These are phyloP conservation scores for Barnettozyma wickerhamii DNA, from an alignment of 805 yeast genomes.

Conservation along the genomic window DNA sequence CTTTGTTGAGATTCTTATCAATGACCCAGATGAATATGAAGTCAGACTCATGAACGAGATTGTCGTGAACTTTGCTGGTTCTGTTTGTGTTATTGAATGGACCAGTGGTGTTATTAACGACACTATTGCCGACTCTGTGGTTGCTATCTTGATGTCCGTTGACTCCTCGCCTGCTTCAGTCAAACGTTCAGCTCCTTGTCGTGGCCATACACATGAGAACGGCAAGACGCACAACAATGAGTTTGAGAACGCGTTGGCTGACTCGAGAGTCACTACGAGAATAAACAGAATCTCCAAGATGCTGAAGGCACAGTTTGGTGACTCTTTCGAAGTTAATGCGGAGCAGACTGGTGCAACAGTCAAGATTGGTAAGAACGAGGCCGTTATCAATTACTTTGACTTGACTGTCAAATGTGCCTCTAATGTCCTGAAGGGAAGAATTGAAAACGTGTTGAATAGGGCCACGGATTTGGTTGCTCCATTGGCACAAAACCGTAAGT, in stretches of 20 bases:
- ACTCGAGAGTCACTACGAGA: conserved; percentile 34
- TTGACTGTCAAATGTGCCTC: conserved; percentile 71
- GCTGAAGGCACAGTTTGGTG: conserved; percentile 85
- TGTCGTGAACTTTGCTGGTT: conserved; percentile 42
- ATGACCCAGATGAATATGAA: conserved; percentile 46
- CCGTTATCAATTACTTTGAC: conserved; percentile 58
- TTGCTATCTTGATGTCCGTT: conserved; percentile 85
- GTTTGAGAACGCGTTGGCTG: conserved; percentile 25
- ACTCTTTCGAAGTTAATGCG: conserved; percentile 45
- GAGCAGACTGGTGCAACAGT: conserved; percentile 49
- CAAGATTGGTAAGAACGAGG: conserved; percentile 70
- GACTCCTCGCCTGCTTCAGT: conserved; percentile 96
- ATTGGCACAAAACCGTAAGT: conserved; percentile 40
- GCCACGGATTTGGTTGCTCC: conserved; percentile 86
- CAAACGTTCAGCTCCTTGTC: conserved; percentile 61
- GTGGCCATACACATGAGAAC: conserved; percentile 18
- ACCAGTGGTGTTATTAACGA: conserved; percentile 84
- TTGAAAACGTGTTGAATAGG: conserved; percentile 72
- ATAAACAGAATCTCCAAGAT: conserved; percentile 55
- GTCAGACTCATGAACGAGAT: conserved; percentile 64
- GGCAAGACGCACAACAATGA: not conserved
- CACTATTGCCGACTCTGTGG: conserved; percentile 88
- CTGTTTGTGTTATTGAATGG: conserved; percentile 78
- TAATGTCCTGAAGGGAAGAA: conserved; percentile 73
- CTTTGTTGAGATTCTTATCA: conserved; percentile 57